Evolutionary conservation across 164 flowering plant species (phyloP).

Genomic region (Santalum album): DNA sequence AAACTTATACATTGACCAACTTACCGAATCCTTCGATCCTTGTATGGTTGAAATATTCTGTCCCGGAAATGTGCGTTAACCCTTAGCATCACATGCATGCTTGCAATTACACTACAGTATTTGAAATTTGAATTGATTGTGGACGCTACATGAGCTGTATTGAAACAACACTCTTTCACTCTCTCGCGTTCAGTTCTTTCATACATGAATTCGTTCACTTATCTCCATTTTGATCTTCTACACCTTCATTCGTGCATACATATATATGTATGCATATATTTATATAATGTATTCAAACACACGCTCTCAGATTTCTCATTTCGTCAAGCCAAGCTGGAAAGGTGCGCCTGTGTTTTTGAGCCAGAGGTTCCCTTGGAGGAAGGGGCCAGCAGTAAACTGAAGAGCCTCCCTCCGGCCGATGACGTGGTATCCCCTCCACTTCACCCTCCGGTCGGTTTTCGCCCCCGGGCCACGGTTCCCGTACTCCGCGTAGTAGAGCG

Average conservation of each 20-base stretch:
- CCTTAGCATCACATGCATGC: too few relatives aligned
- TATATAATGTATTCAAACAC: not conserved
- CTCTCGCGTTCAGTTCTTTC: too few relatives aligned
- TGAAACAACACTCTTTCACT: too few relatives aligned
- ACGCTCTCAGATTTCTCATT: not conserved
- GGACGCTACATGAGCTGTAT: too few relatives aligned
- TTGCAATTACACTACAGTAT: too few relatives aligned
- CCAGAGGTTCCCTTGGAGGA: conserved; percentile 2
- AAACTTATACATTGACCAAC: too few relatives aligned
- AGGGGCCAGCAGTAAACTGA: not conserved
- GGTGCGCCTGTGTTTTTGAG: not conserved
- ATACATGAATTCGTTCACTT: too few relatives aligned
- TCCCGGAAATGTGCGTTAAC: too few relatives aligned
- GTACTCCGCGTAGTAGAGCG: not conserved
- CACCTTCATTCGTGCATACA: not conserved
- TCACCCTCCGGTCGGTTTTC: not conserved
- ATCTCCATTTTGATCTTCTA: too few relatives aligned
- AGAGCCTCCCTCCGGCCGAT: not conserved
- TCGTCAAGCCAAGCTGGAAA: not conserved
- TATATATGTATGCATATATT: not conserved
- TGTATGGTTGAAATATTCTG: too few relatives aligned
- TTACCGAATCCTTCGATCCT: too few relatives aligned
- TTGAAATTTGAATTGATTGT: too few relatives aligned
- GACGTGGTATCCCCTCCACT: conserved; percentile 2
- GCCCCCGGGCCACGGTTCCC: not conserved